Percentiles rank a stretch among this genome's conserved stretches.
Conservation (phyloP, 345 rosid genomes). For the Euphorbia pulcherrima region DNA sequence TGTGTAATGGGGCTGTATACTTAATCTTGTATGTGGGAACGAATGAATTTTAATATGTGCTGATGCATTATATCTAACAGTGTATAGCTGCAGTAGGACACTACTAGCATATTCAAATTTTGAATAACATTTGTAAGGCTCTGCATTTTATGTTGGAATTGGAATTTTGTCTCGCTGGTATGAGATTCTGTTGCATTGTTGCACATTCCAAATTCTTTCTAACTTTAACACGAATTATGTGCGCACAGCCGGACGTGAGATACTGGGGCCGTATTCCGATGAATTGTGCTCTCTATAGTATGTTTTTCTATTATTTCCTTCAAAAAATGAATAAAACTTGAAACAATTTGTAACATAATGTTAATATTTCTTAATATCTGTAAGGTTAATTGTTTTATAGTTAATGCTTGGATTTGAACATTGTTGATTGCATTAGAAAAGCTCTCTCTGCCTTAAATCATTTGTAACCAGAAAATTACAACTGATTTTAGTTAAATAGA, state of each 20-base stretch:
- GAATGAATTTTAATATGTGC: background rate
- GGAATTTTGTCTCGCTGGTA: background rate
- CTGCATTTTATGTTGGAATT: background rate
- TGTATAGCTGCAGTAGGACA: background rate
- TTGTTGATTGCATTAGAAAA: background rate
- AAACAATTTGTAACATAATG: background rate
- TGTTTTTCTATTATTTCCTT: background rate
- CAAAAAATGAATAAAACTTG: background rate
- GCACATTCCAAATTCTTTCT: background rate
- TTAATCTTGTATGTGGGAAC: background rate
- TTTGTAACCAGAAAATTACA: too few species aligned
- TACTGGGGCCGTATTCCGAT: too few species aligned
- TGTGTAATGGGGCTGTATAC: background rate
- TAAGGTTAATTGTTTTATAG: background rate
- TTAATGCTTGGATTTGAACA: background rate
- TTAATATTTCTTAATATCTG: background rate
- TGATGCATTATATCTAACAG: background rate
- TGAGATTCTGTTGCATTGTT: background rate
- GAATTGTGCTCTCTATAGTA: too few species aligned
- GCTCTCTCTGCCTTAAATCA: background rate
- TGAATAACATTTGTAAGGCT: background rate
- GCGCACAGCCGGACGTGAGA: too few species aligned
- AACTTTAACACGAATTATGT: background rate
- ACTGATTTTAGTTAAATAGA: background rate
- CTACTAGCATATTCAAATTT: background rate